Evolutionary conservation across 345 rosid genomes (phyloP).

Genomic region (Salix exigua): DNA sequence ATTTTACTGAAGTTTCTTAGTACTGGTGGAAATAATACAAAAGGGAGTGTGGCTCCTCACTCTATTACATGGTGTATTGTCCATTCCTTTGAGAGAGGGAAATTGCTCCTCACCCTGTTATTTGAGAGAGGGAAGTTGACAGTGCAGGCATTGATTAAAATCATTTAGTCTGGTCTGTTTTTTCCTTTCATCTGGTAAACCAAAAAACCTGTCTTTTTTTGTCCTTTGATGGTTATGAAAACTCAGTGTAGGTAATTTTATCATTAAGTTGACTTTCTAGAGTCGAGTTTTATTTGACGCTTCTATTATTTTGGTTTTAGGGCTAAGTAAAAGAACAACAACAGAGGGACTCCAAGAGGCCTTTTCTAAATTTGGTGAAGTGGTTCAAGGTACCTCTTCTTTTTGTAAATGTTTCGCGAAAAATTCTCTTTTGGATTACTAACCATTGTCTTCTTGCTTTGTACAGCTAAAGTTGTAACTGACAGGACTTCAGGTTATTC

Average conservation of each 20-base stretch:
- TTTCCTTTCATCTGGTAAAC: background rate
- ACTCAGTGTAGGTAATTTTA: background rate
- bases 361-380: slow-evolving; percentile 74
- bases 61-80: too few relatives aligned
- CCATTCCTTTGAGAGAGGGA: too few relatives aligned
- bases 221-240: background rate
- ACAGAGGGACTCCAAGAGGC: slow-evolving; percentile 63
- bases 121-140: background rate
- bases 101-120: too few relatives aligned
- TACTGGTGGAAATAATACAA: background rate
- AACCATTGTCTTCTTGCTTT: slow-evolving; percentile 6
- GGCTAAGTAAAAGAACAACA: slow-evolving; percentile 81
- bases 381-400: slow-evolving; percentile 55
- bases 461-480: slow-evolving; percentile 70
- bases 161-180: background rate
- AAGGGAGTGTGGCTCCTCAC: background rate
- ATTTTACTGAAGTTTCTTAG: background rate
- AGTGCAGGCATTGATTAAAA: background rate
- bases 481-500: slow-evolving; percentile 81
- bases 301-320: slow-evolving; percentile 34
- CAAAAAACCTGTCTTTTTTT: background rate
- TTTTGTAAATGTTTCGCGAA: background rate
- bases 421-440: slow-evolving; percentile 6
- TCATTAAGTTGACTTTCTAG: background rate
- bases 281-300: background rate